A percentile compares a stretch with the other conserved stretches of the same genome.
These are phyloP conservation scores for Tubosaeta sp. DNA, from an alignment of 768 basidiomycete genomes.

Conservation along the genomic window DNA sequence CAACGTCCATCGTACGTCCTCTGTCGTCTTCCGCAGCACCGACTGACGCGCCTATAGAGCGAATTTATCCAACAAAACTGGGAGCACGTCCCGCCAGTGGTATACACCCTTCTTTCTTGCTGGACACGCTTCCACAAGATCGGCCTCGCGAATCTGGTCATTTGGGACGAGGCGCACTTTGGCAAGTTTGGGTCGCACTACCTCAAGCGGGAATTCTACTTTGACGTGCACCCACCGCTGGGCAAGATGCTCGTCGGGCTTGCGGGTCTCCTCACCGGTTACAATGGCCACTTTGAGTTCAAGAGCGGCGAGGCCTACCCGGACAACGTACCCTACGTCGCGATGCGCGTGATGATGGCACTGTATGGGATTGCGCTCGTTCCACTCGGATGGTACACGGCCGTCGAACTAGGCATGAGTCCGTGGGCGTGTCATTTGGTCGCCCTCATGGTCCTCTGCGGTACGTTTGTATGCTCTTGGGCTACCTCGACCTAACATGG, in stretches of 20 bases:
- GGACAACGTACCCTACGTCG: conserved; percentile 79
- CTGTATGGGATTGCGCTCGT: conserved; percentile 95
- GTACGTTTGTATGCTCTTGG: conserved; percentile 41
- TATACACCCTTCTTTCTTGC: conserved; percentile 92
- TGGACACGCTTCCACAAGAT: conserved; percentile 95
- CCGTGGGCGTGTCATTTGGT: conserved; percentile 86
- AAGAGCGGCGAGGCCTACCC: conserved; percentile 88
- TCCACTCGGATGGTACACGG: conserved; percentile 94
- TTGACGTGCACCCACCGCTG: conserved; percentile 97
- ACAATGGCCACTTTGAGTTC: conserved; percentile 90
- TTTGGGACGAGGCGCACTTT: conserved; percentile 99
- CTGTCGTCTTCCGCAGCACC: conserved; percentile 7
- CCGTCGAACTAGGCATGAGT: conserved; percentile 90
- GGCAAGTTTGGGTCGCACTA: conserved; percentile 99
- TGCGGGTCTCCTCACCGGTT: conserved; percentile 86
- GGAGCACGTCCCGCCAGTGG: conserved; percentile 69
- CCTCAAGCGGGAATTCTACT: conserved; percentile 98
- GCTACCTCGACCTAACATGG: neutral
- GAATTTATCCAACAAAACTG: conserved; percentile 79
- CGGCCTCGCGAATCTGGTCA: conserved; percentile 77
- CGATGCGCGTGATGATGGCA: conserved; percentile 94
- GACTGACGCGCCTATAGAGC: conserved; percentile 38
- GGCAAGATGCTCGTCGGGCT: conserved; percentile 99
- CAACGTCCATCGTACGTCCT: conserved; percentile 54
- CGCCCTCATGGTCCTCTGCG: conserved; percentile 88